Percentiles rank a stretch among this genome's conserved stretches.
These are phyloP conservation scores for Elongisporangium anandrum DNA, from an alignment of 352 stramenopile species.

Conservation along the genomic window DNA sequence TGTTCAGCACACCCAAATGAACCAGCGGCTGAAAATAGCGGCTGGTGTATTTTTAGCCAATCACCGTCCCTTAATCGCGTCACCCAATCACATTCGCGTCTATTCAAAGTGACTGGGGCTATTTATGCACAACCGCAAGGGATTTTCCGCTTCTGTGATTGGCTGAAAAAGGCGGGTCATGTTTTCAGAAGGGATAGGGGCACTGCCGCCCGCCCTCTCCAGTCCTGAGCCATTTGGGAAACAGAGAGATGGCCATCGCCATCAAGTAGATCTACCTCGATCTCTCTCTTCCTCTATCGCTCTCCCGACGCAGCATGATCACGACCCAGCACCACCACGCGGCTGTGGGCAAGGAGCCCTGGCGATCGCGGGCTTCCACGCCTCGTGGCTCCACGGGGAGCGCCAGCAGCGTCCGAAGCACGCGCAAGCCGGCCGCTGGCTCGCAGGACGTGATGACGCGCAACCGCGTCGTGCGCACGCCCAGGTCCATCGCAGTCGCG, in stretches of 20 bases:
- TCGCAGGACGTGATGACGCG: constrained; percentile 16
- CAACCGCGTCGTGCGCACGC: constrained; percentile 20
- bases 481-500: not conserved
- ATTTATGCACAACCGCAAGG: not conserved
- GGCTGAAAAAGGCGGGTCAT: not conserved
- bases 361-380: not conserved
- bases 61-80: not conserved
- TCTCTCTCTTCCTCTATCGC: not conserved
- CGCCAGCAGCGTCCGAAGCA: constrained; percentile 2
- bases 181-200: not conserved
- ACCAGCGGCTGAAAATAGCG: not conserved
- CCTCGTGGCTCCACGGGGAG: constrained; percentile 4
- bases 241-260: not conserved
- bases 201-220: not conserved
- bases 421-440: not conserved
- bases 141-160: not conserved
- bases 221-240: not conserved
- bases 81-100: not conserved
- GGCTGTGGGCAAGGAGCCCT: not conserved
- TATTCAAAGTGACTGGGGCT: not conserved
- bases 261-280: not conserved
- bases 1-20: not conserved
- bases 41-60: not conserved
- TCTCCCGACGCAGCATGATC: not conserved
- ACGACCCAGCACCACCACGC: not conserved